Evolutionary conservation across 768 basidiomycete species (phyloP), one percentile per base, ranked within the genome.

Genomic region (Leccinellum rugosiceps): DNA sequence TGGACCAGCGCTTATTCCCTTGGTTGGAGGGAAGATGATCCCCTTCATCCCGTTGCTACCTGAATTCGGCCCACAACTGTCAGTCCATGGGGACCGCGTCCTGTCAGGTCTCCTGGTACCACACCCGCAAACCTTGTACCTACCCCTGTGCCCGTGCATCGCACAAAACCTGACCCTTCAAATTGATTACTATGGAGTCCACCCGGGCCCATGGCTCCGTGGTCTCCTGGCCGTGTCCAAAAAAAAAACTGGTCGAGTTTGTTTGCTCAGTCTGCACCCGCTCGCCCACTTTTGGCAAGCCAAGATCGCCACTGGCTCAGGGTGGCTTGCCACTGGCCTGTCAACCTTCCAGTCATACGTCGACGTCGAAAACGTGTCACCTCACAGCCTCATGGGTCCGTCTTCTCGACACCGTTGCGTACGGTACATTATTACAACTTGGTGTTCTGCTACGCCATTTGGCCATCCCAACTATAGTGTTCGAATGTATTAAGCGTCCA

Each of bases 401-500:
- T 17, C 7, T 57, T 53, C 63, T 58, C 62, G 59, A 58, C 59
- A 55, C 35, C 56, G 28, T 34, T 38, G 49, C 53, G 52, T 56
- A 41, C 46, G 41, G 28, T 52, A 32, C 49, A 49, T 58, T 49
- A 52, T 58, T 53, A 45, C 53, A 10, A 31, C 32, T 15, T 31
- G 14, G 15, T n/a, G n/a, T 21, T 41, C 53, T 50, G 51, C 55
- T 38, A 53, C 50, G 31, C 55, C 47, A 26, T 56, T 61, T 87
- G 81, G 3, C 87, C 90, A 67, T 92, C 90, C 88, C 88, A 92
- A 21, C 74, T 76, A 72, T 88, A 90, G n/a, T 75, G 80, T 25
- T 74, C 72, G 64, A 91, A 88, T 21, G 80, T 59, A 74, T 92
- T 88, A 17, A 74, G 72, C 79, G 82, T 89, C 87, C 89, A 96